A percentile compares a stretch with the other conserved stretches of the same genome.
phyloP scores from a whole-genome alignment of 148 eudicot genomes.

The Agrostemma githago region DNA sequence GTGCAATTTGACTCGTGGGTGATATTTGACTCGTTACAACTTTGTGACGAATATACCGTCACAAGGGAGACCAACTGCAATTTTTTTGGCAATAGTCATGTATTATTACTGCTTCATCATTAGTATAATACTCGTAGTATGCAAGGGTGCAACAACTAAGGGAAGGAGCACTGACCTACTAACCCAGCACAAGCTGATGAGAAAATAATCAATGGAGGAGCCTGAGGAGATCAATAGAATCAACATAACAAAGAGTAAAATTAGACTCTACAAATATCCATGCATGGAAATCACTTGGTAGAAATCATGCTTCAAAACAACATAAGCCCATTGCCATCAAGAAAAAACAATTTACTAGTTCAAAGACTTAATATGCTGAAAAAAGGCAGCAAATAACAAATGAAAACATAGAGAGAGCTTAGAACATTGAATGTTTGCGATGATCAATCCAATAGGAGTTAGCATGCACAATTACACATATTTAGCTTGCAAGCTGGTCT shows the following conservation, averaged over 20 bases:
- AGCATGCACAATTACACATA: no score
- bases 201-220: conserved; percentile 86
- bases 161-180: conserved; percentile 47
- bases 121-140: neutral
- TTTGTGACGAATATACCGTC: no score
- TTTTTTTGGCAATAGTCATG: no score
- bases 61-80: neutral
- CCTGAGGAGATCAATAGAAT: conserved; percentile 35
- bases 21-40: no score
- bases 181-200: conserved; percentile 95
- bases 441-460: neutral
- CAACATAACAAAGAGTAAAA: conserved; percentile 10
- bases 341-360: neutral
- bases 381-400: conserved; percentile 1
- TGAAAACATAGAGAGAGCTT: neutral
- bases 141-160: neutral
- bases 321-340: neutral
- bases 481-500: no score
- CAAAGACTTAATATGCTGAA: neutral
- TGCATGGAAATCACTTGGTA: neutral
- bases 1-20: no score
- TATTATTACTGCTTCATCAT: neutral
- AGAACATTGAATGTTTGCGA: neutral
- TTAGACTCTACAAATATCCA: neutral
- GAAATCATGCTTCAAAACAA: neutral